These are phyloP conservation scores for Phaeosphaeriaceae sp. DNA, from an alignment of 2,329 filamentous ascomycete genomes.

Conservation along the genomic window DNA sequence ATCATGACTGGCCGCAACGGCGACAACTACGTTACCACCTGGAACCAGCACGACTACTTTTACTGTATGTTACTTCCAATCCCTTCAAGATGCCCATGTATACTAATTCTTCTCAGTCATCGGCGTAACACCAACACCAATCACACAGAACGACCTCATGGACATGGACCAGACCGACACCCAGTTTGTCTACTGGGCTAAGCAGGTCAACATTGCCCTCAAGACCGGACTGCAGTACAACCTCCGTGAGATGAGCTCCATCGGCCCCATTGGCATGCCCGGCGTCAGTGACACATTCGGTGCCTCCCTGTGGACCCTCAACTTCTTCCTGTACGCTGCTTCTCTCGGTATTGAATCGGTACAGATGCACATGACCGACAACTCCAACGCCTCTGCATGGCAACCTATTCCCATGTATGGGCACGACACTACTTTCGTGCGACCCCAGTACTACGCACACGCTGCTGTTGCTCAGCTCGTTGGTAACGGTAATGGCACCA, in stretches of 20 bases:
- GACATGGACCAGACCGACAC: constrained; percentile 55
- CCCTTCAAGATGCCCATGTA: too few species aligned
- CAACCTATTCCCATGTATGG: constrained; percentile 53
- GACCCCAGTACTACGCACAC: constrained; percentile 59
- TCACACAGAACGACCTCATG: constrained; percentile 56
- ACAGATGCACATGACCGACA: constrained; percentile 63
- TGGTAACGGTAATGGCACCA: constrained; percentile 55
- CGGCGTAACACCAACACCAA: constrained; percentile 52
- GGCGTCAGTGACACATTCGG: constrained; percentile 59
- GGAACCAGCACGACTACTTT: constrained; percentile 64
- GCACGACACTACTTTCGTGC: constrained; percentile 52
- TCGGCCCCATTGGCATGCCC: constrained; percentile 57
- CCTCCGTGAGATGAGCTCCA: constrained; percentile 60
- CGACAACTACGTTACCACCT: constrained; percentile 50
- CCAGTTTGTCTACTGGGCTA: constrained; percentile 57
- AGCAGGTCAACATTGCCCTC: constrained; percentile 52
- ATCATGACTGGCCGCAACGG: constrained; percentile 49
- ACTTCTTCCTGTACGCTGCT: constrained; percentile 60
- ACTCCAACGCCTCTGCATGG: constrained; percentile 60
- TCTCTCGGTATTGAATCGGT: constrained; percentile 57
- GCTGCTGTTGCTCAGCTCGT: constrained; percentile 60
- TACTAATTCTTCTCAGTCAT: constrained; percentile 47
- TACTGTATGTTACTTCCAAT: constrained; percentile 55
- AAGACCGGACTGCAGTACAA: constrained; percentile 55
- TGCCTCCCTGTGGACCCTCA: constrained; percentile 60